Evolutionary conservation across 2,329 filamentous ascomycete genomes (phyloP), one percentile per base, ranked within the genome.

Genomic region (Claviceps citrina): DNA sequence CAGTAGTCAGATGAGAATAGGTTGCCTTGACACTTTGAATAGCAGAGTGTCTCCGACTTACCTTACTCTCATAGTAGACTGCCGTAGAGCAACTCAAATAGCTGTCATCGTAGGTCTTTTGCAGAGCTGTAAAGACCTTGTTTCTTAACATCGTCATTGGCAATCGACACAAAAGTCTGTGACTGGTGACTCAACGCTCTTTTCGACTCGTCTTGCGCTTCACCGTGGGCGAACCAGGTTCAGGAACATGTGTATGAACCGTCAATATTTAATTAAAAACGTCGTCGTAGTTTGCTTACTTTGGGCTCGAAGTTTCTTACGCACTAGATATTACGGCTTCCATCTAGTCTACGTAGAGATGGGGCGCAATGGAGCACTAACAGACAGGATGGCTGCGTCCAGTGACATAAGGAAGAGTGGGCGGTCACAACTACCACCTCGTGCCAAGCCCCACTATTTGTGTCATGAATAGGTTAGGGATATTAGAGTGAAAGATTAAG

Each of bases 31-130:
- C 20, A 15, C 12, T n/a, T 3, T 25, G 7, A 27, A 27, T 4
- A 9, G 34, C 32, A 33, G 18, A 30, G 16, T 5, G 7, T 30
- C 19, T n/a, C 6, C 12, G 2, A 45, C 42, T 19, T 20, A 93
- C 86, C 75, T 93, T 81, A 57, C 81, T 77, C 65, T 98, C 91
- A 60, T 94, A 95, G 64, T 94, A 95, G 39, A 94, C 84, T 30
- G 89, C 89, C 2, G 87, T 96, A 12, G 87, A 95, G 63, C 87
- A 95, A 56, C 81, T 86, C 51, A 95, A 65, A 63, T 94, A 95
- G 61, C 83, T 87, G 61, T 96, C 86, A 65, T 96, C 89, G 64
- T 96, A 96, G 41, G 86, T 93, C 72, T 94, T 95, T 65, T 96
- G 89, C 60, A 95, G 76, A 46, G 78, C 77, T 61, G 81, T 77